Conservation (phyloP, 306 rosid species). For the Quercus rubra region DNA sequence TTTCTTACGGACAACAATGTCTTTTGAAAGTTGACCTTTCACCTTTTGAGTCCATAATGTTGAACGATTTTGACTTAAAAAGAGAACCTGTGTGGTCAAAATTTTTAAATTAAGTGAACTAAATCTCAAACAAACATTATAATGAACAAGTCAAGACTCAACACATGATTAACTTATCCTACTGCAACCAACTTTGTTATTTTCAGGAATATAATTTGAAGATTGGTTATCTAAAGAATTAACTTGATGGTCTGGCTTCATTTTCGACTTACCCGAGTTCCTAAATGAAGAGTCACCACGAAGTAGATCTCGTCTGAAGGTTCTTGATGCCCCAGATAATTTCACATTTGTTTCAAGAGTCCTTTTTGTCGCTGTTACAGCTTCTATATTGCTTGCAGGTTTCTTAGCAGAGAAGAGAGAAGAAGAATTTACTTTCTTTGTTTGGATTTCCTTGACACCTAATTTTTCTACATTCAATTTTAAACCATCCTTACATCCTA, state of each 20-base stretch:
- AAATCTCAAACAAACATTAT: neutral
- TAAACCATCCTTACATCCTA: constrained; percentile 12
- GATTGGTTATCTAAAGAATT: neutral
- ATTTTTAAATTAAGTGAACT: neutral
- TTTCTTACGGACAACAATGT: neutral
- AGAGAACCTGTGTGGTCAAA: constrained; percentile 1
- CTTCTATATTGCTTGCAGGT: constrained; percentile 10
- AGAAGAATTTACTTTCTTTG: neutral
- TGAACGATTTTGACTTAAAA: constrained; percentile 19
- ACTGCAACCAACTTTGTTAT: neutral
- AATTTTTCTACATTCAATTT: neutral
- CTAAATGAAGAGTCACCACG: neutral
- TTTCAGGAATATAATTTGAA: constrained; percentile 1
- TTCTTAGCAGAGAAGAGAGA: constrained; percentile 6
- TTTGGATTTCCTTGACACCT: neutral
- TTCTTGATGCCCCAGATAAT: constrained; percentile 4
- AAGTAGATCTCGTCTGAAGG: neutral
- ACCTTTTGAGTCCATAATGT: neutral
- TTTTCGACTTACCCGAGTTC: constrained; percentile 11
- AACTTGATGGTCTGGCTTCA: neutral
- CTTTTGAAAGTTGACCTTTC: constrained; percentile 2
- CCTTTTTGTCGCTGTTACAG: neutral
- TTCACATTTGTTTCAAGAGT: neutral
- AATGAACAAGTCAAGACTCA: neutral
- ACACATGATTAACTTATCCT: neutral